These are phyloP conservation scores for Chlorella ohadii DNA, from an alignment of 139 green algal genomes.

Conservation along the genomic window DNA sequence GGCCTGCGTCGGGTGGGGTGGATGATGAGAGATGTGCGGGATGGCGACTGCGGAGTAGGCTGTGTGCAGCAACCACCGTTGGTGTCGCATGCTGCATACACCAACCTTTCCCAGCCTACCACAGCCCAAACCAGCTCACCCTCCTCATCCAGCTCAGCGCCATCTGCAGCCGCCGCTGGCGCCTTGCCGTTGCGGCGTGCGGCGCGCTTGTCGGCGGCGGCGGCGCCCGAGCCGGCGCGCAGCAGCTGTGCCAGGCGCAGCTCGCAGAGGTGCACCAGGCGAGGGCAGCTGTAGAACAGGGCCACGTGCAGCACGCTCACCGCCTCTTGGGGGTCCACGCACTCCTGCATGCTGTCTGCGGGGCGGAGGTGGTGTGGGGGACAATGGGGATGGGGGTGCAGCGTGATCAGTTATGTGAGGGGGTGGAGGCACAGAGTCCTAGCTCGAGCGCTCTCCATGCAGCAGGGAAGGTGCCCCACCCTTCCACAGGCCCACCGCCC, in stretches of 20 bases:
- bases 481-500: no score
- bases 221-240: neutral
- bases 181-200: neutral
- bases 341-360: slow-evolving; percentile 26
- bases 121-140: slow-evolving; percentile 24
- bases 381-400: neutral
- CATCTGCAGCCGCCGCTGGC: neutral
- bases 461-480: no score
- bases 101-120: neutral
- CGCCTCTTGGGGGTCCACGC: slow-evolving; percentile 26
- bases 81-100: no score
- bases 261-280: slow-evolving; percentile 61
- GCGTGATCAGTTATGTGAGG: no score
- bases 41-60: no score
- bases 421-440: no score
- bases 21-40: neutral
- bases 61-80: no score
- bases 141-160: slow-evolving; percentile 32
- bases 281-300: slow-evolving; percentile 59
- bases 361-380: neutral
- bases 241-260: slow-evolving; percentile 51
- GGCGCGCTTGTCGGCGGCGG: neutral
- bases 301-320: slow-evolving; percentile 59
- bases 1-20: slow-evolving; percentile 21
- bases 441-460: no score